Conservation (phyloP, 495 filamentous ascomycete genomes). For the Neurospora sp. region DNA sequence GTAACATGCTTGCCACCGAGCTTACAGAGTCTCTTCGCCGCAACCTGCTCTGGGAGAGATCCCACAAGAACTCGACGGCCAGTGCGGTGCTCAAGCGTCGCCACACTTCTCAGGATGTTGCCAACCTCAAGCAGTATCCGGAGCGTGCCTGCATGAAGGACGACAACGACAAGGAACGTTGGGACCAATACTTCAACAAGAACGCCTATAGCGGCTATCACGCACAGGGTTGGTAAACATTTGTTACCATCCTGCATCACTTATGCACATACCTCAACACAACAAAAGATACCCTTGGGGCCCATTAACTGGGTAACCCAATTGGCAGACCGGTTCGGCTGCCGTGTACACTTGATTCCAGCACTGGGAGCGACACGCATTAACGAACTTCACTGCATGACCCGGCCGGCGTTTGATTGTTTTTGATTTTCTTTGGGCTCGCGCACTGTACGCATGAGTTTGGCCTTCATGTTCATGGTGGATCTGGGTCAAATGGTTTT, state of each 20-base stretch:
- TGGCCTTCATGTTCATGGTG: slow-evolving; percentile 9
- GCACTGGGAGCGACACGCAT: slow-evolving; percentile 26
- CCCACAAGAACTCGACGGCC: slow-evolving; percentile 68
- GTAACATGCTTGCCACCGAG: slow-evolving; percentile 95
- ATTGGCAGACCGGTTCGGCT: slow-evolving; percentile 21
- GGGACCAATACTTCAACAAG: slow-evolving; percentile 41
- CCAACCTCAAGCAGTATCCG: slow-evolving; percentile 72
- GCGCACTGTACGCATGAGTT: slow-evolving; percentile 19
- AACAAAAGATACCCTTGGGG: slow-evolving; percentile 20
- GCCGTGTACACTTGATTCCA: slow-evolving; percentile 34
- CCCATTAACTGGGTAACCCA: slow-evolving; percentile 8
- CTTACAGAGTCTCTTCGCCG: slow-evolving; percentile 42
- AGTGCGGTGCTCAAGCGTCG: slow-evolving; percentile 82
- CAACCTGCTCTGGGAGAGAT: slow-evolving; percentile 27
- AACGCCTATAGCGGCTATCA: slow-evolving; percentile 41
- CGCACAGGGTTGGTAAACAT: slow-evolving; percentile 42
- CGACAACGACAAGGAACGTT: slow-evolving; percentile 38
- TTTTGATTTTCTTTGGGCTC: not conserved
- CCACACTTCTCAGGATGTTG: slow-evolving; percentile 84
- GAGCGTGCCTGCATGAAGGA: slow-evolving; percentile 40
- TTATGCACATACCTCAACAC: slow-evolving; percentile 19
- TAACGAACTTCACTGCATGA: slow-evolving; percentile 33
- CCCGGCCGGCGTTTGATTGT: slow-evolving; percentile 30
- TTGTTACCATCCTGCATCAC: slow-evolving; percentile 6
- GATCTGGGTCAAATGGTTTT: slow-evolving; percentile 20